phyloP scores from a whole-genome alignment of 441 rosid species.

The Croton setiger region DNA sequence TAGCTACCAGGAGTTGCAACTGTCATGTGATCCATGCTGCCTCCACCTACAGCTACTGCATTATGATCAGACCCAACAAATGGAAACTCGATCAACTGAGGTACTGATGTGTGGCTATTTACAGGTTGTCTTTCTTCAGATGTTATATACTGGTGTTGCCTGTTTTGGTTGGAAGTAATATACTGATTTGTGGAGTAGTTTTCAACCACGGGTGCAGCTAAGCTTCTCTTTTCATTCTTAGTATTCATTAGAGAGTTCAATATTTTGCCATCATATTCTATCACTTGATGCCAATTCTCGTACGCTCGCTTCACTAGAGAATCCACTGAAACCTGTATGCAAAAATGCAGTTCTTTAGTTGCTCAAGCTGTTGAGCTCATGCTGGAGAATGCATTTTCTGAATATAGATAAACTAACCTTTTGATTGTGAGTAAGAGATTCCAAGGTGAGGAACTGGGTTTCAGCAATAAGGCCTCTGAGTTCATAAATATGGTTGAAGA shows the following conservation, averaged over 20 bases:
- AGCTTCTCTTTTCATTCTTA: constrained; percentile 37
- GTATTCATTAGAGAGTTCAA: constrained; percentile 44
- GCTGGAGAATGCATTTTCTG: background rate
- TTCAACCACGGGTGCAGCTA: constrained; percentile 28
- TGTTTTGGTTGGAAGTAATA: constrained; percentile 32
- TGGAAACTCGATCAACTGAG: constrained; percentile 61
- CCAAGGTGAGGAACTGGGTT: constrained; percentile 69
- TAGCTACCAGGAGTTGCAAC: constrained; percentile 36
- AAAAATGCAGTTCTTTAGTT: constrained; percentile 2
- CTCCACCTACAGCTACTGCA: constrained; percentile 35
- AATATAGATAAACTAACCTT: constrained; percentile 47
- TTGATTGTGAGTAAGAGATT: constrained; percentile 72
- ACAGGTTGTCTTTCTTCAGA: constrained; percentile 38
- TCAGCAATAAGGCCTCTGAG: constrained; percentile 72
- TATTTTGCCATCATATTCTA: constrained; percentile 84
- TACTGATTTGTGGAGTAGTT: constrained; percentile 28
- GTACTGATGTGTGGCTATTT: constrained; percentile 35
- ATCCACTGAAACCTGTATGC: constrained; percentile 74
- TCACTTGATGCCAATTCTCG: constrained; percentile 89
- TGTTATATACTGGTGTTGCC: constrained; percentile 31
- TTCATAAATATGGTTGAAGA: constrained; percentile 85
- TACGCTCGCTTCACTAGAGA: constrained; percentile 82
- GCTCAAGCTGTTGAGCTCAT: background rate
- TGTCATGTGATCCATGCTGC: constrained; percentile 45
- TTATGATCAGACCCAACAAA: constrained; percentile 43